phyloP scores from a whole-genome alignment of 163 green algal species.

The Scenedesmus sp. region DNA sequence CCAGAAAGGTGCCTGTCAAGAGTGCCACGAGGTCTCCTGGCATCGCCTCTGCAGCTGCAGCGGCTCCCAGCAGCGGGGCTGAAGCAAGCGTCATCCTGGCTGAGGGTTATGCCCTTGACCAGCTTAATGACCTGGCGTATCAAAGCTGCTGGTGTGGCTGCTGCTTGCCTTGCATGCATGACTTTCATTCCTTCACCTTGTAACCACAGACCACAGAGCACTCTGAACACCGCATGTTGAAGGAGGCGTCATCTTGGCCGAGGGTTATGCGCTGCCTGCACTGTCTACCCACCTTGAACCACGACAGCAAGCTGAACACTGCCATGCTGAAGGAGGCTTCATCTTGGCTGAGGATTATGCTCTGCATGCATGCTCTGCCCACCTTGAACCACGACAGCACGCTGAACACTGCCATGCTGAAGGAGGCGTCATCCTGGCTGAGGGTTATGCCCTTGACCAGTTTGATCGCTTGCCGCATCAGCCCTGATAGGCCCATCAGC shows the following conservation, averaged over 20 bases:
- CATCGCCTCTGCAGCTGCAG: too few species aligned
- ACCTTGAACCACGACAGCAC: constrained; percentile 51
- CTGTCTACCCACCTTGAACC: constrained; percentile 40
- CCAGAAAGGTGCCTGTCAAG: not conserved
- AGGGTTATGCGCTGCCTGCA: constrained; percentile 13
- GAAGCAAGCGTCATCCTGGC: constrained; percentile 34
- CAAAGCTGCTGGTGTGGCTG: not conserved
- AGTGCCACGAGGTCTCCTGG: not conserved
- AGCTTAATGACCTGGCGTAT: constrained; percentile 52
- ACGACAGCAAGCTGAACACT: constrained; percentile 39
- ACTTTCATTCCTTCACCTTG: too few species aligned
- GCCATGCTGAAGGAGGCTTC: constrained; percentile 35
- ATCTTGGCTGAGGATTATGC: constrained; percentile 36
- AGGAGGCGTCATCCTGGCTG: constrained; percentile 27
- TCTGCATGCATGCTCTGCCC: not conserved
- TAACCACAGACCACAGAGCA: constrained; percentile 40
- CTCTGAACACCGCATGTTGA: constrained; percentile 43
- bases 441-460: constrained; percentile 42
- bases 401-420: constrained; percentile 44
- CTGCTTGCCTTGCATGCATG: too few species aligned
- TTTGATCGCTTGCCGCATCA: constrained; percentile 52
- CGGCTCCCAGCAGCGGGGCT: not conserved
- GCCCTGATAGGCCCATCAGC: constrained; percentile 32
- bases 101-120: constrained; percentile 33
- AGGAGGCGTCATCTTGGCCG: constrained; percentile 25